These are phyloP conservation scores for Tausonia pullulans DNA, from an alignment of 1,284 basidiomycete species.

Conservation along the genomic window DNA sequence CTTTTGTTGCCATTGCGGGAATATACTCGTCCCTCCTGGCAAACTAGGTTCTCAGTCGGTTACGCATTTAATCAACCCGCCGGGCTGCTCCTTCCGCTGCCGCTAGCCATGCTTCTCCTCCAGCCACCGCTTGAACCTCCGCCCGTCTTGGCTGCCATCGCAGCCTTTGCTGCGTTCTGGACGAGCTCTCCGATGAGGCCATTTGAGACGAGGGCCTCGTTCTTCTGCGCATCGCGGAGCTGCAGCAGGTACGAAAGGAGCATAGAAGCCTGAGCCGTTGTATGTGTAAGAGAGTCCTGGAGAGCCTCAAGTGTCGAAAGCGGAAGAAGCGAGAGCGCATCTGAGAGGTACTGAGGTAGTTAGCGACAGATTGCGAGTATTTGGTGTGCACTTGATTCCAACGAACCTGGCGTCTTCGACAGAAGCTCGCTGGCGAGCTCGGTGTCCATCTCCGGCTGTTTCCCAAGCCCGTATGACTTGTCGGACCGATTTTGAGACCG, in stretches of 20 bases:
- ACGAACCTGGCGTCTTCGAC: conserved; percentile 48
- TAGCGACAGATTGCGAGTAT: not conserved
- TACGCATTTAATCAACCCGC: no score
- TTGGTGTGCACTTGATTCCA: not conserved
- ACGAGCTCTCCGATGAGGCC: conserved; percentile 37
- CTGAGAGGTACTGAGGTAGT: conserved; percentile 35
- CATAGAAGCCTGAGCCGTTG: conserved; percentile 60
- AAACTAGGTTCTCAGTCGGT: no score
- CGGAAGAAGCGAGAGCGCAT: conserved; percentile 57
- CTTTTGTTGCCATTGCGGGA: no score
- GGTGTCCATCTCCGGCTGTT: conserved; percentile 58
- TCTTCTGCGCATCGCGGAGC: conserved; percentile 66
- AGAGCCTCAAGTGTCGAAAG: conserved; percentile 52
- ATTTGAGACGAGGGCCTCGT: conserved; percentile 49
- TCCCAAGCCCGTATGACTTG: conserved; percentile 48
- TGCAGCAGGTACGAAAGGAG: conserved; percentile 70
- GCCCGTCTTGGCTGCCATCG: not conserved
- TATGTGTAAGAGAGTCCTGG: conserved; percentile 51
- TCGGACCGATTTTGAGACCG: not conserved
- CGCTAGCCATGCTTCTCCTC: not conserved
- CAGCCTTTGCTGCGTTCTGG: conserved; percentile 31
- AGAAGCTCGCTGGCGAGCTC: conserved; percentile 54
- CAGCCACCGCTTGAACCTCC: not conserved
- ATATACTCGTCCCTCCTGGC: no score
- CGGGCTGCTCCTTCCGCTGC: no score